Base-by-base conservation (phyloP, 805 yeast species). In the Kodamaea neixiangensis region DNA sequence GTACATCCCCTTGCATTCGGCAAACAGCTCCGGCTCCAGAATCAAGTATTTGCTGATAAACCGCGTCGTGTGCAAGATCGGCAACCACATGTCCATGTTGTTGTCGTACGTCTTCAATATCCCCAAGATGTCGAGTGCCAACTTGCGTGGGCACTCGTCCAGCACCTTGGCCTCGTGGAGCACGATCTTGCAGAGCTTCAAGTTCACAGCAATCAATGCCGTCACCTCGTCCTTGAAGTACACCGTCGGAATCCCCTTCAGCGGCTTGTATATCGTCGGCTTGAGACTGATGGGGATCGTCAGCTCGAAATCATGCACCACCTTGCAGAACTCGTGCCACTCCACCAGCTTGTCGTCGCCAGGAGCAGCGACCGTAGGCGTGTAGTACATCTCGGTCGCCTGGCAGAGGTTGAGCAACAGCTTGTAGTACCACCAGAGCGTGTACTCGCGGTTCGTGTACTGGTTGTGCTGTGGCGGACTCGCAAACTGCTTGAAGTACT, bases 371-470 rank as follows among this genome's bases (percentile, higher is more conserved):
- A 71, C 76, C 3, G 51, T 58, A 3, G 57, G 55, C 31, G 55
- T 61, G 44, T 59, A 56, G 21, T 61, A 57, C 50, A 69, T 68
- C 35, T 70, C 75, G 51, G 63, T 66, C 44, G 70, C 60, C 14
- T 54, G 46, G 44, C 69, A 60, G 47, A 60, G 66, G 42, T 62
- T 60, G 11, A 69, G 43, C 34, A 67, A 51, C 33, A 68, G 55
- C 48, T 67, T 65, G 47, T 69, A 67, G 38, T 64, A 56, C 75
- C 75, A 72, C 75, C 74, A 72, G n/a, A 64, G 51, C 5, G 67
- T 58, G 33, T 49, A 46, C 35, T 50, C 60, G 42, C 55, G 56
- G 50, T 48, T 48, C 14, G 44, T 13, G 33, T 37, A 7, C 20
- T 43, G 22, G 14, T 19, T 29, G 18, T n/a, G 21, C 3, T 25